These are phyloP conservation scores for Neoarthrinium moseri DNA, from an alignment of 2,329 filamentous ascomycete genomes.

Conservation along the genomic window DNA sequence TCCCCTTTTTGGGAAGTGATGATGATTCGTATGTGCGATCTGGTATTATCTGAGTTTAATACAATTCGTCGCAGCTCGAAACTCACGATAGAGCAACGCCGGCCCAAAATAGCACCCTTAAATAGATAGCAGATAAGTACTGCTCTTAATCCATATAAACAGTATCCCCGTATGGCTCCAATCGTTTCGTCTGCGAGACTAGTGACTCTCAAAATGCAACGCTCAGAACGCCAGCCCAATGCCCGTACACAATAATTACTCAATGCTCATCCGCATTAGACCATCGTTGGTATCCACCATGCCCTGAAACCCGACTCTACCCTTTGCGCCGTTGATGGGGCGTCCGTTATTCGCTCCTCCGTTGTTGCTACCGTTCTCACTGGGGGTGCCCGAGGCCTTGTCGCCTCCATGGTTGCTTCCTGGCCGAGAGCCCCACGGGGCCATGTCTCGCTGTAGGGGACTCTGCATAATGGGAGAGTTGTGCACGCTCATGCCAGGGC, in stretches of 20 bases:
- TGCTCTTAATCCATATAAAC: too few relatives aligned
- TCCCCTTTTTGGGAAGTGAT: constrained; percentile 10
- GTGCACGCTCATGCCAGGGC: constrained; percentile 85
- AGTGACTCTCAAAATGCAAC: neutral
- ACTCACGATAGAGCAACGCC: too few relatives aligned
- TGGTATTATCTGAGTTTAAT: neutral
- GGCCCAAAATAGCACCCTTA: too few relatives aligned
- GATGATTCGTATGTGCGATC: neutral
- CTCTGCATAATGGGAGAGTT: constrained; percentile 88
- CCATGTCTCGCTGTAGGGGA: constrained; percentile 70
- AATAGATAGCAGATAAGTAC: too few relatives aligned
- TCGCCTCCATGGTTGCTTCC: constrained; percentile 57
- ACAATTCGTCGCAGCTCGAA: too few relatives aligned
- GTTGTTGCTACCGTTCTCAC: constrained; percentile 43
- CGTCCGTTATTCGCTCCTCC: constrained; percentile 30
- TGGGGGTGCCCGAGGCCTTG: constrained; percentile 48
- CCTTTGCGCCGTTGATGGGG: constrained; percentile 52
- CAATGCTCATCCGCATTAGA: constrained; percentile 96
- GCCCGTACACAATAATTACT: constrained; percentile 48
- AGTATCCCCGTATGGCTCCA: too few relatives aligned
- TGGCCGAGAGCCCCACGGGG: constrained; percentile 71
- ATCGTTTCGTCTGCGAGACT: too few relatives aligned
- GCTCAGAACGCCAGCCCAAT: neutral
- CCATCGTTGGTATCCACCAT: constrained; percentile 97
- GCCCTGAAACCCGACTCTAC: constrained; percentile 77